Evolutionary conservation across 2,329 filamentous ascomycete species (phyloP).

Genomic region (Clonostachys byssicola): DNA sequence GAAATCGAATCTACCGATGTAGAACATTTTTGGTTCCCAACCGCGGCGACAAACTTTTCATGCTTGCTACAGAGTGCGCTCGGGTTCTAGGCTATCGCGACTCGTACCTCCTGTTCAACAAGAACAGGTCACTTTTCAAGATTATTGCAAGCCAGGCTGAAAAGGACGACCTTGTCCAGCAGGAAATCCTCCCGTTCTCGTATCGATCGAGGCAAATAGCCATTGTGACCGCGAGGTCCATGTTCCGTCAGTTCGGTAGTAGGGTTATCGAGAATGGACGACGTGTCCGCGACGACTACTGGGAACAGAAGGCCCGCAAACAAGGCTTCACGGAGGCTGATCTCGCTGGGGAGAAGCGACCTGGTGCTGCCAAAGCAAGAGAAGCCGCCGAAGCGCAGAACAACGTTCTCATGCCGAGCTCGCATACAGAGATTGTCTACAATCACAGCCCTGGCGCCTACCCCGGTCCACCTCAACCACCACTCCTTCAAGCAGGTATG

Average conservation of each 20-base stretch:
- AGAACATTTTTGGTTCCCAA: conserved; percentile 91
- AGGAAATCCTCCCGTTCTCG: conserved; percentile 95
- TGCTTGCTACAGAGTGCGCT: conserved; percentile 97
- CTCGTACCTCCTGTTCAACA: conserved; percentile 98
- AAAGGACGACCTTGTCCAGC: conserved; percentile 92
- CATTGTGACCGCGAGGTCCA: conserved; percentile 93
- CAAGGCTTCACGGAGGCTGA: conserved; percentile 98
- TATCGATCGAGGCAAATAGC: conserved; percentile 98
- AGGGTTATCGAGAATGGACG: conserved; percentile 86
- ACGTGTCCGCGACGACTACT: conserved; percentile 94
- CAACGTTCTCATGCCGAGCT: conserved; percentile 57
- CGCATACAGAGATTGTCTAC: conserved; percentile 86
- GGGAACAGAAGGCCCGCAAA: conserved; percentile 95
- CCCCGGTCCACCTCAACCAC: conserved; percentile 62
- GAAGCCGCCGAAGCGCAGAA: conserved; percentile 73
- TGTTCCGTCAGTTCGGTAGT: conserved; percentile 98
- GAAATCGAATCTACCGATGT: conserved; percentile 84
- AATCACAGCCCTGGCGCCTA: conserved; percentile 67
- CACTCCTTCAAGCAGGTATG: conserved; percentile 69
- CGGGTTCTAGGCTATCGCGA: conserved; percentile 91
- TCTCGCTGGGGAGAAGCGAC: conserved; percentile 90
- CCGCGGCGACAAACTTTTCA: conserved; percentile 90
- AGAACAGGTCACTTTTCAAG: conserved; percentile 93
- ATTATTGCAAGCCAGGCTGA: conserved; percentile 95
- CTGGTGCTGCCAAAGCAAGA: conserved; percentile 83